A percentile compares a stretch with the other conserved stretches of the same genome.
Evolutionary conservation across 495 filamentous ascomycete species (phyloP).

Genomic region (Talaromyces wortmannii): DNA sequence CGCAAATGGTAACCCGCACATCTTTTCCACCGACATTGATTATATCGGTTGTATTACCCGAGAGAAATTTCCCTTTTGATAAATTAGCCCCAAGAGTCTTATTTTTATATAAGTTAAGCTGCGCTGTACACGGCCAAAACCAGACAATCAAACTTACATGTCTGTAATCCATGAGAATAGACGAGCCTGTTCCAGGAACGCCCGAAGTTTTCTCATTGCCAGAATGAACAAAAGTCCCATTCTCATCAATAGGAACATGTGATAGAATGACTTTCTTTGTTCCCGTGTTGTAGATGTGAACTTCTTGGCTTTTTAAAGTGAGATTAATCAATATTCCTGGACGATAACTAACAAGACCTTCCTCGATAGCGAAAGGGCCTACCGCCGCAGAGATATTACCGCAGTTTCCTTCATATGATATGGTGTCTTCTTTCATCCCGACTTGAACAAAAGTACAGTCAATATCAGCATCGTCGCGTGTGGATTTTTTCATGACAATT

Average conservation of each 20-base stretch:
- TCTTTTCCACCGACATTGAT: not conserved
- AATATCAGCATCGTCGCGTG: not conserved
- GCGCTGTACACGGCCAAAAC: not conserved
- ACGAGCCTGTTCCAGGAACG: not conserved
- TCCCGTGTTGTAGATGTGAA: slow-evolving; percentile 3
- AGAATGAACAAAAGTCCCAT: not conserved
- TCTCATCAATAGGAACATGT: slow-evolving; percentile 5
- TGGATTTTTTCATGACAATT: slow-evolving; percentile 1
- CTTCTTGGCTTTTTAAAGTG: not conserved
- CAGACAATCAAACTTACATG: not conserved
- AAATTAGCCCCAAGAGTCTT: not conserved
- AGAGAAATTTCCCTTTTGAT: slow-evolving; percentile 1
- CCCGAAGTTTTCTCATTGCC: slow-evolving; percentile 4
- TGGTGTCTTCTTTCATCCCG: not conserved
- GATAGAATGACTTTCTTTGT: slow-evolving; percentile 2
- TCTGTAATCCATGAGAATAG: slow-evolving; percentile 2
- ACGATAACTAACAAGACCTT: not conserved
- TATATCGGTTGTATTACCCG: not conserved
- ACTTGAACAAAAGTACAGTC: slow-evolving; percentile 4
- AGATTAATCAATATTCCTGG: slow-evolving; percentile 1
- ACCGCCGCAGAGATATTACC: slow-evolving; percentile 3
- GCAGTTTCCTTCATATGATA: slow-evolving; percentile 2
- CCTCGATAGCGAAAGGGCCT: slow-evolving; percentile 3
- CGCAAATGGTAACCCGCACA: slow-evolving; percentile 1
- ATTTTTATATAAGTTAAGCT: not conserved